These are phyloP conservation scores for Coemansia sp. DNA, from an alignment of 192 early-diverging fungal species.

Conservation along the genomic window DNA sequence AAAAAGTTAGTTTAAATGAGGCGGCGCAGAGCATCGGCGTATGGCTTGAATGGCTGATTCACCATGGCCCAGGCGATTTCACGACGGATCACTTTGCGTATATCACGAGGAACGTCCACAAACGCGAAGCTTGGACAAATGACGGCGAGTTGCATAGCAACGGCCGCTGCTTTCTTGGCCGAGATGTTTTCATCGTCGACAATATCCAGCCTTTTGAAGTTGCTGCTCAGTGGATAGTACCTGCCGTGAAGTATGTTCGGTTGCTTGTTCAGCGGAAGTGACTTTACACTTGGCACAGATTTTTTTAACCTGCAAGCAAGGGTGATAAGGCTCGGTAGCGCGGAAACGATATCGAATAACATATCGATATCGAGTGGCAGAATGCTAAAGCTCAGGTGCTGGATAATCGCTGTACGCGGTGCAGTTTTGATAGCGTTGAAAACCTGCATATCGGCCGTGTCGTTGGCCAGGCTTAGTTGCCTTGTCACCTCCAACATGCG, in stretches of 20 bases:
- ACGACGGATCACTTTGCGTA: background rate
- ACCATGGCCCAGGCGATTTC: conserved; percentile 3
- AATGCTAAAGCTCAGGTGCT: background rate
- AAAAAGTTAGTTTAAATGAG: background rate
- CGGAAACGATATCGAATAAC: background rate
- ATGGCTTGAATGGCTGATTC: background rate
- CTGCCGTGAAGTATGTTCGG: background rate
- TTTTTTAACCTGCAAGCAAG: background rate
- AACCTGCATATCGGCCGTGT: background rate
- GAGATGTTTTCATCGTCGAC: background rate
- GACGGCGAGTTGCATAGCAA: background rate
- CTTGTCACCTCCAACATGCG: background rate
- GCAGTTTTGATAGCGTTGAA: background rate
- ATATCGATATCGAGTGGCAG: background rate
- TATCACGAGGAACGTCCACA: background rate
- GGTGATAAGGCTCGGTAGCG: background rate
- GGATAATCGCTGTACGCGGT: background rate
- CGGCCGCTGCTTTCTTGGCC: background rate
- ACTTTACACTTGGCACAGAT: background rate
- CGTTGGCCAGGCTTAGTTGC: background rate
- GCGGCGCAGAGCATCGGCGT: background rate
- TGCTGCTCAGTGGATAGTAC: background rate
- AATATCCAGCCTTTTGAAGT: background rate
- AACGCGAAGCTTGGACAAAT: background rate
- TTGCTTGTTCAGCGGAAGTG: background rate